These are phyloP conservation scores for Orbilia ellipsospora DNA, from an alignment of 2,329 filamentous ascomycete genomes.

Conservation along the genomic window DNA sequence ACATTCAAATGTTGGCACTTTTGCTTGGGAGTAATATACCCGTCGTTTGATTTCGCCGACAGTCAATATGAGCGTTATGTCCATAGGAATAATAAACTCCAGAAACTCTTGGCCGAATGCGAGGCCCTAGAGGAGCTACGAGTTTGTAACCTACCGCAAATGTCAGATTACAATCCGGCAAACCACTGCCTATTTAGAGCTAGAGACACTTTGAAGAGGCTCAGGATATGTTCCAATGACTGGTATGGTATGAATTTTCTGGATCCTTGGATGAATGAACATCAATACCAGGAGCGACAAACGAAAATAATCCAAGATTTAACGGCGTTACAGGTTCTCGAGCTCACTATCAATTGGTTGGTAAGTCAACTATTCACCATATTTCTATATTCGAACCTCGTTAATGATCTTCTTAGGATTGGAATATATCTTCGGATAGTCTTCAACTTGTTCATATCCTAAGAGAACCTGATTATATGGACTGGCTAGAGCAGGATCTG, in stretches of 20 bases:
- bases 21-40: constrained; percentile 37
- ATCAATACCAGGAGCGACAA: constrained; percentile 15
- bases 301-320: constrained; percentile 26
- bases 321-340: constrained; percentile 25
- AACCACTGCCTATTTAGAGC: constrained; percentile 38
- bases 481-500: no score
- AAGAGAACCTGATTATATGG: constrained; percentile 15
- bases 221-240: constrained; percentile 37
- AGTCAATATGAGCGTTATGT: constrained; percentile 12
- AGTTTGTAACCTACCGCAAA: constrained; percentile 35
- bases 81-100: constrained; percentile 15
- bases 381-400: neutral
- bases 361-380: constrained; percentile 13
- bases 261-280: constrained; percentile 8
- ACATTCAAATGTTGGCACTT: constrained; percentile 15
- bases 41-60: neutral
- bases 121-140: constrained; percentile 24
- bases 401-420: constrained; percentile 8
- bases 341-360: constrained; percentile 32
- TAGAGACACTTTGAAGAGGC: constrained; percentile 23
- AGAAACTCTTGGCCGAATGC: constrained; percentile 13
- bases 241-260: constrained; percentile 32
- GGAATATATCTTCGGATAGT: constrained; percentile 25
- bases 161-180: constrained; percentile 14
- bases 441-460: constrained; percentile 29